Evolutionary conservation across 768 basidiomycete species (phyloP), one percentile per base, ranked within the genome.

Genomic region (Pisolithus orientalis): DNA sequence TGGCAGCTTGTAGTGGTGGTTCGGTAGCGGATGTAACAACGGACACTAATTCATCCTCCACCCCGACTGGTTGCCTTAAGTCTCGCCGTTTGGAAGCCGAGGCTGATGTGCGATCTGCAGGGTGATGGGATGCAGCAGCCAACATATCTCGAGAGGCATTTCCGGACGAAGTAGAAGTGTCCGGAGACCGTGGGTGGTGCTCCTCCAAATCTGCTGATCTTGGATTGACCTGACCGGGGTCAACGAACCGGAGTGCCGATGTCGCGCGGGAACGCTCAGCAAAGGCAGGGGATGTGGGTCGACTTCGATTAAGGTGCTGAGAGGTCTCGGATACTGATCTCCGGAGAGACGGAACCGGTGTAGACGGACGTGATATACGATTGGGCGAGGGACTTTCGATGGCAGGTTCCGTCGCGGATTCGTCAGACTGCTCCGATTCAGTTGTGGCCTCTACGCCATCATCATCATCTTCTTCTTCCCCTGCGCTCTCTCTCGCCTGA

Each of bases 181-280:
- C 67, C 13, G 64, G 62, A 0, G 70, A 70, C 1, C 74, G 75
- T 0, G 80, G 79, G 38, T 84, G 75, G 34, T 85, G 75, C 55
- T 87, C 84, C 47, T 82, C 80, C 0, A 88, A 72, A 57, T 92
- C 87, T 11, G 71, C 75, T 1, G 79, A 77, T 54, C 88, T 87
- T 39, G 79, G 75, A 45, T 78, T 75, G 5, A 87, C 56, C 52
- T 88, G 87, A 0, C 77, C 79, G 3, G 74, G 72, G 52, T 80
- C 75, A 17, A 88, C 65, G 59, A 82, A 81, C 10, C 70, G 72
- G 21, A 62, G 50, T 38, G 51, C 47, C 0, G 60, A 52, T 6
- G 53, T 39, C 25, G 46, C 48, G 5, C 51, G 54, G 1, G 60
- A 61, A 16, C 29, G 32, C n/a, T 47, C 50, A 5, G 39, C 31